Percentiles rank a stretch among this genome's conserved stretches.
phyloP scores from a whole-genome alignment of 2,329 filamentous ascomycete genomes.

The Phyllosticta citriasiana region DNA sequence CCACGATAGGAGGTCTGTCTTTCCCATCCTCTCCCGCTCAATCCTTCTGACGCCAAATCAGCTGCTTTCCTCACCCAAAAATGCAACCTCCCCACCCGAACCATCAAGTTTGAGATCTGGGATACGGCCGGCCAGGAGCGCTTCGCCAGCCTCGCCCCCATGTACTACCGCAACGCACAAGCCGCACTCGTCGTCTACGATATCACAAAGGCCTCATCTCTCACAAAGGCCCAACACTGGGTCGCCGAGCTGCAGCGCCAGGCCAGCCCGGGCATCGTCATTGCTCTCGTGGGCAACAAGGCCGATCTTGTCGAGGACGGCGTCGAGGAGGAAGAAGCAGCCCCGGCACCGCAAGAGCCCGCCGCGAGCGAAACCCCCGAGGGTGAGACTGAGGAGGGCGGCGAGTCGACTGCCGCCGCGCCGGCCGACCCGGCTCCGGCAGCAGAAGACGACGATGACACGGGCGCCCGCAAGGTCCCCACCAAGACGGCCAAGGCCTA shows the following conservation, averaged over 20 bases:
- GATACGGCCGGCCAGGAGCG: conserved; percentile 97
- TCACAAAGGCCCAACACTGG: conserved; percentile 98
- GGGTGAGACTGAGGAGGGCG: conserved; percentile 19
- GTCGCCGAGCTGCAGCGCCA: conserved; percentile 95
- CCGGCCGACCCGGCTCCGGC: conserved; percentile 15
- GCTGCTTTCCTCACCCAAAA: conserved; percentile 98
- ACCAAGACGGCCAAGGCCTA: conserved; percentile 88
- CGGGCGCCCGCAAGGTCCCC: conserved; percentile 75
- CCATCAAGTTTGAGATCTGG: conserved; percentile 67
- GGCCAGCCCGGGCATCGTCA: conserved; percentile 91
- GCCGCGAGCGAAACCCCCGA: conserved; percentile 15
- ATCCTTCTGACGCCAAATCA: conserved; percentile 28
- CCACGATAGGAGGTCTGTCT: conserved; percentile 81
- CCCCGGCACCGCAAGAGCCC: conserved; percentile 34
- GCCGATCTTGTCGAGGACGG: conserved; percentile 56
- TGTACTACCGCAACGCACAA: conserved; percentile 99
- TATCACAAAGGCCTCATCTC: conserved; percentile 88
- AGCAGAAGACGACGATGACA: conserved; percentile 48
- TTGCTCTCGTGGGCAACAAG: conserved; percentile 91
- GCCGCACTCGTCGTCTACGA: conserved; percentile 97
- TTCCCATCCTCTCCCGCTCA: neutral
- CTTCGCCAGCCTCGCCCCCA: conserved; percentile 90
- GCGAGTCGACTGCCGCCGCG: neutral
- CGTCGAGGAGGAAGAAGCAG: conserved; percentile 23
- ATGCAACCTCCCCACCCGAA: conserved; percentile 87